phyloP scores from a whole-genome alignment of 495 filamentous ascomycete genomes.

The Halenospora varia region DNA sequence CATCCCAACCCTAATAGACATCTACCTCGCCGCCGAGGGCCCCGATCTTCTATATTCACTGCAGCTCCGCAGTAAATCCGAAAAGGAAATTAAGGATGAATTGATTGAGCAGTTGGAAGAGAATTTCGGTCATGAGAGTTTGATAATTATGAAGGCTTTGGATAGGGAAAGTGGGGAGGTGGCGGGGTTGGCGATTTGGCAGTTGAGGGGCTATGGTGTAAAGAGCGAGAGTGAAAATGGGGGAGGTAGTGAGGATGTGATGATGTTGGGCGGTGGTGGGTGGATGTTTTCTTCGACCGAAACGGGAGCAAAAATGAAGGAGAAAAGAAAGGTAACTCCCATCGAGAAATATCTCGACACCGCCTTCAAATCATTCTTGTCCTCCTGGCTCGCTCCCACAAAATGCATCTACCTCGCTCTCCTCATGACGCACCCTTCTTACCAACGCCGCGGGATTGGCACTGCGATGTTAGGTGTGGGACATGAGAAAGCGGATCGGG shows the following conservation, averaged over 20 bases:
- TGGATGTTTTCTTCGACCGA: neutral
- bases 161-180: neutral
- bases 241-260: neutral
- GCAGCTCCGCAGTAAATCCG: neutral
- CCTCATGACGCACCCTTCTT: neutral
- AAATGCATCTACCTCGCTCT: neutral
- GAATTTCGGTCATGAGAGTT: neutral
- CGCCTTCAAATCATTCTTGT: neutral
- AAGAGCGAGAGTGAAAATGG: neutral
- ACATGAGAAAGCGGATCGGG: neutral
- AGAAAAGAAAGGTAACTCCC: neutral
- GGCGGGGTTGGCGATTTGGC: neutral
- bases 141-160: neutral
- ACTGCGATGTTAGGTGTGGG: neutral
- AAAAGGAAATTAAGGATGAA: neutral
- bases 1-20: neutral
- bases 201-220: neutral
- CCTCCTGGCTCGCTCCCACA: neutral
- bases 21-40: neutral
- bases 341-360: neutral
- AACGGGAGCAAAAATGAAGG: neutral
- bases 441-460: neutral
- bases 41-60: neutral
- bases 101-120: neutral
- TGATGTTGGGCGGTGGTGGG: neutral